phyloP scores from a whole-genome alignment of 1,139 yeast species.

The Blastobotrys indianensis region DNA sequence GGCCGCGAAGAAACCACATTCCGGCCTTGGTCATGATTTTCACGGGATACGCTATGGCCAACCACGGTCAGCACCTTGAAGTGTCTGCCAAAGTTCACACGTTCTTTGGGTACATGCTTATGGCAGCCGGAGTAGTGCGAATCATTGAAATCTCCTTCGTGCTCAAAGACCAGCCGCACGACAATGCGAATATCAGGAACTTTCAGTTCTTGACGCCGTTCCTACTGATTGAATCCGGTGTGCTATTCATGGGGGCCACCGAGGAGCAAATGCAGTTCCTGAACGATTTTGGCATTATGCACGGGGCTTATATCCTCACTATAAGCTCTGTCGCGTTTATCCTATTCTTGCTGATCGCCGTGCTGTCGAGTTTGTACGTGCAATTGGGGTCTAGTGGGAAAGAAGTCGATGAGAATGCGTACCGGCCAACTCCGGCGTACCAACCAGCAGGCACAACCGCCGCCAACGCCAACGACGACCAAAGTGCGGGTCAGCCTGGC shows the following conservation, averaged over 20 bases:
- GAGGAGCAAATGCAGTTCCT: slow-evolving; percentile 80
- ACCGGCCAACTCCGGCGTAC: slow-evolving; percentile 7
- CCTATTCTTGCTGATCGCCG: slow-evolving; percentile 59
- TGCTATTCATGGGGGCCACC: slow-evolving; percentile 83
- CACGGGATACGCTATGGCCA: slow-evolving; percentile 93
- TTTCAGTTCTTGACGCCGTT: slow-evolving; percentile 85
- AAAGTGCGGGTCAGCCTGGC: slow-evolving; percentile 7
- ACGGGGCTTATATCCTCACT: slow-evolving; percentile 74
- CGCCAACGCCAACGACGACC: slow-evolving; percentile 1
- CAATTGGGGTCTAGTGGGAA: too few species aligned
- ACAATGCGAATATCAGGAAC: slow-evolving; percentile 44
- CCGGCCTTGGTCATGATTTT: slow-evolving; percentile 77
- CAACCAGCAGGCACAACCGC: slow-evolving; percentile 1
- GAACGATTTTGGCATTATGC: slow-evolving; percentile 71
- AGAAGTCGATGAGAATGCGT: background rate
- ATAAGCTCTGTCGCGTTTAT: slow-evolving; percentile 69
- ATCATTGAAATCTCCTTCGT: slow-evolving; percentile 73
- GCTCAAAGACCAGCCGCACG: slow-evolving; percentile 43
- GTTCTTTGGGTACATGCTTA: slow-evolving; percentile 74
- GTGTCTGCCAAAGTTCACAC: slow-evolving; percentile 83
- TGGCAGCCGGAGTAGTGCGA: slow-evolving; percentile 69
- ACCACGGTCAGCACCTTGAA: slow-evolving; percentile 68
- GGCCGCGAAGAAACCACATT: slow-evolving; percentile 55
- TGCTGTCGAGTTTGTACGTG: slow-evolving; percentile 53
- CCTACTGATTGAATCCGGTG: slow-evolving; percentile 69